A percentile compares a stretch with the other conserved stretches of the same genome.
These are phyloP conservation scores for Debaryomycetaceae sp. DNA, from an alignment of 1,139 yeast species.

Conservation along the genomic window DNA sequence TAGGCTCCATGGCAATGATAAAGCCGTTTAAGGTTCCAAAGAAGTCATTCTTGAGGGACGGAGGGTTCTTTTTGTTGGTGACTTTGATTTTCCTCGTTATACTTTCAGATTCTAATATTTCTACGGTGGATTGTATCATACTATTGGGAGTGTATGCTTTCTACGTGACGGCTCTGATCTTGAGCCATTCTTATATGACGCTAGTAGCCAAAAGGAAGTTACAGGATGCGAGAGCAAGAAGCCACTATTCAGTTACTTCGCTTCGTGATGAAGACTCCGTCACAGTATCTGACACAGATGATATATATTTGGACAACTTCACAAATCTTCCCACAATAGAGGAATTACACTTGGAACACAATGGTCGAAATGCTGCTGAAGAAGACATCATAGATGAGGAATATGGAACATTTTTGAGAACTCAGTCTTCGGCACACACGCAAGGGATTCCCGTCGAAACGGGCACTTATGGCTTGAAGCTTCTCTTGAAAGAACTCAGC, in stretches of 20 bases:
- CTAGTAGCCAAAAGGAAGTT: slow-evolving; percentile 15
- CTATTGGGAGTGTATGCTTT: slow-evolving; percentile 48
- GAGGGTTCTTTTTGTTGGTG: slow-evolving; percentile 48
- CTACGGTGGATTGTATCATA: slow-evolving; percentile 40
- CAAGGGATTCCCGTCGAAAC: slow-evolving; percentile 8
- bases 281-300: slow-evolving; percentile 10
- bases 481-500: slow-evolving; percentile 31
- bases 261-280: not conserved
- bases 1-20: slow-evolving; percentile 70
- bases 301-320: slow-evolving; percentile 20
- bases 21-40: slow-evolving; percentile 61
- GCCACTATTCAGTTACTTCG: slow-evolving; percentile 12
- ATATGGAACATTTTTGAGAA: slow-evolving; percentile 8
- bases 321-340: slow-evolving; percentile 33
- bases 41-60: slow-evolving; percentile 52
- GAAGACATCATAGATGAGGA: slow-evolving; percentile 10
- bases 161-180: slow-evolving; percentile 49
- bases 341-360: slow-evolving; percentile 17
- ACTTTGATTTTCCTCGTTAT: slow-evolving; percentile 37
- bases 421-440: slow-evolving; percentile 5
- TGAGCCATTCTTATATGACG: slow-evolving; percentile 25
- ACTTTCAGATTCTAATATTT: slow-evolving; percentile 44
- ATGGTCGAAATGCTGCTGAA: not conserved
- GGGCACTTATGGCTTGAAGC: slow-evolving; percentile 34
- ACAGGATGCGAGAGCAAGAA: slow-evolving; percentile 29